Conservation (phyloP, 1,284 basidiomycete species). For the Inonotus hispidus region DNA sequence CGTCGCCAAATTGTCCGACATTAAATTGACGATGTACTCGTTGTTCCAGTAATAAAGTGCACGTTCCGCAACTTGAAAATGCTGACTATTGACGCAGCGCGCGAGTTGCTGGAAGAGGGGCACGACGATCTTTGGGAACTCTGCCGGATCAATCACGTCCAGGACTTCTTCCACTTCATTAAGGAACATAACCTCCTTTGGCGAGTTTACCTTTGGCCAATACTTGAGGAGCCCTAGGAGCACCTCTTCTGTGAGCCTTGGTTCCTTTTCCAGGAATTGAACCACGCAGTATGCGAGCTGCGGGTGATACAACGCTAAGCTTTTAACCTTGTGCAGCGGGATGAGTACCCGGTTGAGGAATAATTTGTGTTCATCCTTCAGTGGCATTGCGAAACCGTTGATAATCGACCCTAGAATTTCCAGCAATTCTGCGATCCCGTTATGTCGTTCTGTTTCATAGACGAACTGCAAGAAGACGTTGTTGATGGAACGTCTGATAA, state of each 20-base stretch:
- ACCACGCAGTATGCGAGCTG: slow-evolving; percentile 99
- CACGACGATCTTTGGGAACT: slow-evolving; percentile 96
- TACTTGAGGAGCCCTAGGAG: slow-evolving; percentile 91
- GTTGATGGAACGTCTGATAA: slow-evolving; percentile 98
- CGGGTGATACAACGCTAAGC: slow-evolving; percentile 94
- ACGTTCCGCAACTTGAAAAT: slow-evolving; percentile 97
- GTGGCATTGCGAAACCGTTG: slow-evolving; percentile 96
- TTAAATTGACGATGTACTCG: slow-evolving; percentile 98
- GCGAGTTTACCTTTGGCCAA: slow-evolving; percentile 99
- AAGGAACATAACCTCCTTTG: slow-evolving; percentile 99
- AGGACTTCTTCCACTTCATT: slow-evolving; percentile 99
- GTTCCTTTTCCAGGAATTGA: slow-evolving; percentile 98
- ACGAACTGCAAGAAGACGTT: slow-evolving; percentile 99
- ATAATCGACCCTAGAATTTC: slow-evolving; percentile 99
- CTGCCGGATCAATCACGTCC: slow-evolving; percentile 95
- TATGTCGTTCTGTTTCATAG: slow-evolving; percentile 98
- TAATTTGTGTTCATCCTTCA: slow-evolving; percentile 99
- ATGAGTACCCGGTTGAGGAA: slow-evolving; percentile 96
- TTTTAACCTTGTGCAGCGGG: slow-evolving; percentile 97
- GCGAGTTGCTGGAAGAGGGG: slow-evolving; percentile 94
- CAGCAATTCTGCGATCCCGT: slow-evolving; percentile 96
- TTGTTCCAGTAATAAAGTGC: slow-evolving; percentile 98
- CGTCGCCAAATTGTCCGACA: slow-evolving; percentile 90
- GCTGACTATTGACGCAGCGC: slow-evolving; percentile 97
- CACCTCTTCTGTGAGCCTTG: slow-evolving; percentile 90